A percentile compares a stretch with the other conserved stretches of the same genome.
Conservation (phyloP, 768 basidiomycete species). For the Mycena haematopus region DNA sequence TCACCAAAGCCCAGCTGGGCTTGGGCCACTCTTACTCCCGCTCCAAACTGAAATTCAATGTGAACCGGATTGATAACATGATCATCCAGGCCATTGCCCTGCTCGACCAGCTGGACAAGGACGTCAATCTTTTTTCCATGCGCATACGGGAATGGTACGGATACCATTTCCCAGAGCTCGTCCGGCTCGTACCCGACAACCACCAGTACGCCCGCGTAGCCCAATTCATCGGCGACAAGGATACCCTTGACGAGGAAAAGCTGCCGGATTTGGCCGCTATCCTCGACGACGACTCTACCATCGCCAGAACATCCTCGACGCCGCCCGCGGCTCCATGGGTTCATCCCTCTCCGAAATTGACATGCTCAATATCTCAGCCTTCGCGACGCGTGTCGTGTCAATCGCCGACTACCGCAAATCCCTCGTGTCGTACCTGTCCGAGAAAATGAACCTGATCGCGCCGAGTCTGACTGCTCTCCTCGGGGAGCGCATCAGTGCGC, state of each 20-base stretch:
- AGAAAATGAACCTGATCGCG: slow-evolving; percentile 98
- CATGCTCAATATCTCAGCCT: slow-evolving; percentile 93
- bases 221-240: slow-evolving; percentile 90
- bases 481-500: slow-evolving; percentile 90
- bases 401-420: slow-evolving; percentile 94
- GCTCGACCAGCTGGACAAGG: slow-evolving; percentile 98
- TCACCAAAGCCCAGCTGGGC: slow-evolving; percentile 93
- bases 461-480: slow-evolving; percentile 91
- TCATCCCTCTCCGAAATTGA: slow-evolving; percentile 90
- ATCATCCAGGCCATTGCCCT: slow-evolving; percentile 99
- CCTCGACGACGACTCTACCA: slow-evolving; percentile 81
- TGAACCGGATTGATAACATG: slow-evolving; percentile 97
- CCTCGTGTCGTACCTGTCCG: slow-evolving; percentile 83
- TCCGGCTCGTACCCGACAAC: slow-evolving; percentile 93
- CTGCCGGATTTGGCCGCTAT: slow-evolving; percentile 79
- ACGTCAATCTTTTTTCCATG: slow-evolving; percentile 99
- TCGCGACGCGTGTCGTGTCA: slow-evolving; percentile 89
- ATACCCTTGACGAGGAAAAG: slow-evolving; percentile 77
- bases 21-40: slow-evolving; percentile 97
- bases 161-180: slow-evolving; percentile 97
- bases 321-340: slow-evolving; percentile 94
- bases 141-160: slow-evolving; percentile 99
- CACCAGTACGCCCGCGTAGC: slow-evolving; percentile 89
- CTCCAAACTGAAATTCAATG: slow-evolving; percentile 97
- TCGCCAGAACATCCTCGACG: slow-evolving; percentile 96